phyloP scores from a whole-genome alignment of 768 basidiomycete species.

The Leccinum barrowsii region DNA sequence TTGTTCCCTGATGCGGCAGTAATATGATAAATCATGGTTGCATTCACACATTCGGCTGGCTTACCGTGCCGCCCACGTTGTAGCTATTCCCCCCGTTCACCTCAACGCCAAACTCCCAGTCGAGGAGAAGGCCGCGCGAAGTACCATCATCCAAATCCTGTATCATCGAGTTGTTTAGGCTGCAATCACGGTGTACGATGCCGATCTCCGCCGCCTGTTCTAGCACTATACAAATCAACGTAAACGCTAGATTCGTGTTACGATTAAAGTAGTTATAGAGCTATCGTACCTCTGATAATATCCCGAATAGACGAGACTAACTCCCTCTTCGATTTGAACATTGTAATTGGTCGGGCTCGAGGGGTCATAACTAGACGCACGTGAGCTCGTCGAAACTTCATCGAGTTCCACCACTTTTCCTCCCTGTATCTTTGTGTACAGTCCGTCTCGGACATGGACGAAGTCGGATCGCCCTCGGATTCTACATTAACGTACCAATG shows the following conservation, averaged over 20 bases:
- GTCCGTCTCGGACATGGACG: neutral
- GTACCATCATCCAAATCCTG: neutral
- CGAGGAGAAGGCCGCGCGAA: neutral
- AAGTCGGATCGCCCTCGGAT: neutral
- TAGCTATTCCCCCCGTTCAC: neutral
- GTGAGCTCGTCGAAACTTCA: neutral
- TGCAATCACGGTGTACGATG: neutral
- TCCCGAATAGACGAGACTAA: neutral
- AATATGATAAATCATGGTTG: neutral
- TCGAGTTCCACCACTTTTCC: neutral
- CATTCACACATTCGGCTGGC: neutral
- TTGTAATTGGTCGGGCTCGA: neutral
- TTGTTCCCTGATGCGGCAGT: neutral
- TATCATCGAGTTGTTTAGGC: neutral
- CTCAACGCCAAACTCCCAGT: neutral
- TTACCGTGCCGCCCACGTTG: neutral
- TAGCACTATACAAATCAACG: neutral
- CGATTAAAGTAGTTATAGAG: neutral
- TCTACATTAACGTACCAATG: no score
- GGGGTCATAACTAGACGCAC: neutral
- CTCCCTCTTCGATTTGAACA: neutral
- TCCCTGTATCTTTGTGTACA: neutral
- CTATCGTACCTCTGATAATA: neutral
- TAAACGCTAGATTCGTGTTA: neutral
- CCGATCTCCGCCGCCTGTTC: neutral